Evolutionary conservation across 768 basidiomycete species (phyloP), one percentile per base, ranked within the genome.

Genomic region (Russula virescens): DNA sequence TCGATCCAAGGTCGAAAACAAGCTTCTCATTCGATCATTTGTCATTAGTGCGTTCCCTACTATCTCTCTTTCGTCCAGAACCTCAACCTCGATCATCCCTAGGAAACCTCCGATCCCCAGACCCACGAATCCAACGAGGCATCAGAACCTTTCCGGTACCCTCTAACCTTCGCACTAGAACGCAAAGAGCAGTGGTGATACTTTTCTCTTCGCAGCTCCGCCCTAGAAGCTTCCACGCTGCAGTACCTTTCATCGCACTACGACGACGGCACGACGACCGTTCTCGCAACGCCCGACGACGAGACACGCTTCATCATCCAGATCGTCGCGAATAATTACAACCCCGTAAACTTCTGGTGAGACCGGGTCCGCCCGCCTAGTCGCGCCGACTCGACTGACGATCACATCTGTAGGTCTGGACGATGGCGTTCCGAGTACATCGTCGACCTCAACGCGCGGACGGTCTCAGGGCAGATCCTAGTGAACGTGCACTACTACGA

Each of bases 401-500:
- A 23, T 49, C 16, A 57, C 35, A 23, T 47, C 35, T 31, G 26
- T 58, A 96, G 95, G 94, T 89, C 94, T 31, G 96, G 96, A 38
- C 80, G 94, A 71, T 98, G 96, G 96, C 83, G 95, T 43, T 94
- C 94, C 7, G 81, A 87, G 67, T 98, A 97, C 72, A 72, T 77
- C 10, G 78, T 97, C 53, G 85, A 96, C 71, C 73, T 90, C 43
- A 81, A 79, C 19, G 77, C 81, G 45, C 81, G 82, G 57, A 80
- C 75, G 62, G 78, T 97, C 6, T 73, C 75, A n/a, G 94, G 94
- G 0, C 83, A 78, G 68, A 83, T 97, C 18, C 77, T 87, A 9
- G 82, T 91, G 48, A 90, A 94, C 69, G 87, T 98, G 14, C 97
- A 99, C 73, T 98, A 98, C 71, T 98, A 95, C 70, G 97, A 99